These are phyloP conservation scores for Heritiera littoralis DNA, from an alignment of 345 rosid genomes.

Conservation along the genomic window DNA sequence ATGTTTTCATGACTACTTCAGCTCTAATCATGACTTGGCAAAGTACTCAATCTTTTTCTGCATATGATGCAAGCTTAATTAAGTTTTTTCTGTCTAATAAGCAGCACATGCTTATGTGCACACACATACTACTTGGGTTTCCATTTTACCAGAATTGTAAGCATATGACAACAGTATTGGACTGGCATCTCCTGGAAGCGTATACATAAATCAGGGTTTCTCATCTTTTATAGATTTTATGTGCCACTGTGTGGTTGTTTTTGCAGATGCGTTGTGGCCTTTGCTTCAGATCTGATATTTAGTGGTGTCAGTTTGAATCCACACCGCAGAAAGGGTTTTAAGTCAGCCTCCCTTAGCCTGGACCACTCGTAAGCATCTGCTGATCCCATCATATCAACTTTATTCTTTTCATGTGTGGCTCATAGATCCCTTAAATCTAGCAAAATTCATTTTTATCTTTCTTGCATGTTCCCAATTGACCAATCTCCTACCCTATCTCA, in stretches of 20 bases:
- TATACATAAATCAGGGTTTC: slow-evolving; percentile 8
- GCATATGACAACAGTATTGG: background rate
- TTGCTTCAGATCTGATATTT: slow-evolving; percentile 84
- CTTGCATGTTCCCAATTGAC: background rate
- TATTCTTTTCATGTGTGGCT: no score
- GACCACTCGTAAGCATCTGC: slow-evolving; percentile 81
- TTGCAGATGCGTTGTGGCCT: slow-evolving; percentile 91
- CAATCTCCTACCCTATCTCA: background rate
- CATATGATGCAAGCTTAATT: background rate
- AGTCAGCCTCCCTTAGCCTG: slow-evolving; percentile 67
- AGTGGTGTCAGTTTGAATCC: slow-evolving; percentile 81
- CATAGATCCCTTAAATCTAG: background rate
- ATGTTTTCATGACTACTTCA: background rate
- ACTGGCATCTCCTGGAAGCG: background rate
- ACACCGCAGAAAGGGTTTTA: slow-evolving; percentile 68
- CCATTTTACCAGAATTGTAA: background rate
- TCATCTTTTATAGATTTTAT: slow-evolving; percentile 6
- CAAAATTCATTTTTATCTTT: background rate
- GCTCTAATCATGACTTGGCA: background rate
- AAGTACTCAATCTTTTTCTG: background rate
- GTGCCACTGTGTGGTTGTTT: slow-evolving; percentile 7
- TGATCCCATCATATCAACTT: slow-evolving; percentile 6
- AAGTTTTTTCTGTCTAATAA: background rate
- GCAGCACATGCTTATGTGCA: background rate
- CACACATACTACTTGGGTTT: background rate